Evolutionary conservation across 2,329 filamentous ascomycete species (phyloP), one percentile per base, ranked within the genome.

Genomic region (Metarhizium rileyi): DNA sequence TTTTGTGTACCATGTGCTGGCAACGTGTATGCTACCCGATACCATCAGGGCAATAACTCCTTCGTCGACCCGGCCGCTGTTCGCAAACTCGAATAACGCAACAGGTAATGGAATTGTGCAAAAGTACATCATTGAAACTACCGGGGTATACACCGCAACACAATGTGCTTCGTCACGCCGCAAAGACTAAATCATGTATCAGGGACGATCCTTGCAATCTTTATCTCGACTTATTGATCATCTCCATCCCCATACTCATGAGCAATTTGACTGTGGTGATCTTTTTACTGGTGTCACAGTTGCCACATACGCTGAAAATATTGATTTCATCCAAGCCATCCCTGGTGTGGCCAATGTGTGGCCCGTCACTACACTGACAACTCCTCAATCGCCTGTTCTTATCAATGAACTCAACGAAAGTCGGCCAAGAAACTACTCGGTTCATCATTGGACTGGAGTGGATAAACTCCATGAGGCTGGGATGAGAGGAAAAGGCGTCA

Each of bases 271-370:
- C 47, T 67, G 65, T 26, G 58, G 60, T 36, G 63, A 67, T 45
- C 52, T 69, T 38, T 70, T 70, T 42, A 59, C 55, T 8, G 67
- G 67, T 3, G 56, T 67, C 27, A 59, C 61, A 16, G 44, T 70
- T n/a, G 61, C 67, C 48, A 61, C 60, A 2, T 56, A 60, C 18
- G 52, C 53, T 3, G 58, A 66, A 26, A 66, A 65, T 47, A 50
- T 59, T 28, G 66, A 70, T 40, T 60, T 58, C 5, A 54, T 70
- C 3, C 56, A 55, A 10, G 49, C 55, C 9, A 53, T 69, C 48
- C 57, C 62, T 5, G 66, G 67, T 4, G 63, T 70, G 16, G 46
- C 62, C 41, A 67, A 66, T 27, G 67, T 67, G 20, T 70, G 67
- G 67, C 61, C 60, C n/a, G 56, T 61, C 43, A 58, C 54, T n/a